phyloP scores from a whole-genome alignment of 768 basidiomycete species.

The Sporobolomyces pararoseus region DNA sequence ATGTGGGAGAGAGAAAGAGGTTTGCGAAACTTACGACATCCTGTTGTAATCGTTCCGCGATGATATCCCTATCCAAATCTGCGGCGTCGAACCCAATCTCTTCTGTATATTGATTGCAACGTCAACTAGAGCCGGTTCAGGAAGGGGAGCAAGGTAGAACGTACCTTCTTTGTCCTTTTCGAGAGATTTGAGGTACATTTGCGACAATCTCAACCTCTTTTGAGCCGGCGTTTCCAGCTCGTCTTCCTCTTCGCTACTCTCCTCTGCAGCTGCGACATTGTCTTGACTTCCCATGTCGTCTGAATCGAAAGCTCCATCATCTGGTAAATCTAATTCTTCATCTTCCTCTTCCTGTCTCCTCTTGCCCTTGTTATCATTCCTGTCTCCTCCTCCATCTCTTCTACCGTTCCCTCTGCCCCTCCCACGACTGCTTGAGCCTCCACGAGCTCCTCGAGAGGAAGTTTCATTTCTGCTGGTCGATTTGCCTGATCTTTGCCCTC shows the following conservation, averaged over 20 bases:
- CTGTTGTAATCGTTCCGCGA: constrained; percentile 81
- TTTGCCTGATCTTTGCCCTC: constrained; percentile 7
- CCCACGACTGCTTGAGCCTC: neutral
- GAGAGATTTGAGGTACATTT: constrained; percentile 80
- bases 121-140: too few relatives aligned
- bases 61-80: constrained; percentile 88
- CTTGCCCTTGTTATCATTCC: constrained; percentile 33
- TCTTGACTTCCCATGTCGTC: constrained; percentile 43
- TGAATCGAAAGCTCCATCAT: constrained; percentile 36
- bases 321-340: constrained; percentile 32
- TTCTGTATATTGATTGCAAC: too few relatives aligned
- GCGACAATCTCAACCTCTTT: constrained; percentile 84
- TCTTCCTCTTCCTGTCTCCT: constrained; percentile 27
- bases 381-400: neutral
- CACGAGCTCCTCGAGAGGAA: constrained; percentile 2
- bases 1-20: neutral
- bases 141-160: neutral
- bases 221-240: constrained; percentile 85
- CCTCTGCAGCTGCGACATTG: constrained; percentile 48
- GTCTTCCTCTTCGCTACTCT: constrained; percentile 66
- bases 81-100: constrained; percentile 85
- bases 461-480: neutral
- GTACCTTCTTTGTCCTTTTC: constrained; percentile 67
- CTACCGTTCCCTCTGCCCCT: neutral
- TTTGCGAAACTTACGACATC: constrained; percentile 62